Evolutionary conservation across 2,329 filamentous ascomycete species (phyloP).

Genomic region (Exophiala sp.): DNA sequence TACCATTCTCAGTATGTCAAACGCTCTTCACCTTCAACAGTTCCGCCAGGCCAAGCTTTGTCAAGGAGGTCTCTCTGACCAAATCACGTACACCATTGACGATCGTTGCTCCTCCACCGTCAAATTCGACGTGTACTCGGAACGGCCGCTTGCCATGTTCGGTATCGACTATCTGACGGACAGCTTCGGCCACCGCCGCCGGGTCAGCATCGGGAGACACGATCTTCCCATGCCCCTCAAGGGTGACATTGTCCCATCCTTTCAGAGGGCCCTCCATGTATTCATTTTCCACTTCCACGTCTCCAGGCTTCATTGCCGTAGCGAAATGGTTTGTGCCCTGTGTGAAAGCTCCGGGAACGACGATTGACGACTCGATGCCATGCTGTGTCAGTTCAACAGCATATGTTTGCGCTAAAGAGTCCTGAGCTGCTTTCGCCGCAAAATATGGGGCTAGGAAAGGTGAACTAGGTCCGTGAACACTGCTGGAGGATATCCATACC

Average conservation of each 20-base stretch:
- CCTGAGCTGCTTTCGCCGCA: conserved; percentile 19
- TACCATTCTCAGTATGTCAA: too few relatives aligned
- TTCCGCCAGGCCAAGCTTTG: neutral
- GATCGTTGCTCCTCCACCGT: conserved; percentile 4
- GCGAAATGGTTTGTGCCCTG: conserved; percentile 20
- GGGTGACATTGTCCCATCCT: neutral
- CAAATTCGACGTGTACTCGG: conserved; percentile 8
- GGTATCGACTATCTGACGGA: conserved; percentile 3
- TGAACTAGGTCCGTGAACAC: conserved; percentile 6
- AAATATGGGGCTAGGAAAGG: conserved; percentile 21
- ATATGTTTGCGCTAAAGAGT: conserved; percentile 15
- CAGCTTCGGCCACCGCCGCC: conserved; percentile 9
- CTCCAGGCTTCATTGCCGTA: conserved; percentile 5
- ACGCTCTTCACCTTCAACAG: conserved; percentile 1
- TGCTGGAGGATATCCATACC: conserved; percentile 15
- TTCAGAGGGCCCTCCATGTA: conserved; percentile 7
- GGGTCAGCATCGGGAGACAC: conserved; percentile 4
- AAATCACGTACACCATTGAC: conserved; percentile 4
- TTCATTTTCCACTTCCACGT: conserved; percentile 3
- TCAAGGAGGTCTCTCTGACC: conserved; percentile 8
- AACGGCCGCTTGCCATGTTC: conserved; percentile 10
- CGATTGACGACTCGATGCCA: conserved; percentile 19
- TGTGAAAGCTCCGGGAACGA: conserved; percentile 18
- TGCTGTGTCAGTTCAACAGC: conserved; percentile 12
- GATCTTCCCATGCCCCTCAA: neutral